Percentiles rank a stretch among this genome's conserved stretches.
phyloP scores from a whole-genome alignment of 768 basidiomycete genomes.

The Paxillus rubicundulus region DNA sequence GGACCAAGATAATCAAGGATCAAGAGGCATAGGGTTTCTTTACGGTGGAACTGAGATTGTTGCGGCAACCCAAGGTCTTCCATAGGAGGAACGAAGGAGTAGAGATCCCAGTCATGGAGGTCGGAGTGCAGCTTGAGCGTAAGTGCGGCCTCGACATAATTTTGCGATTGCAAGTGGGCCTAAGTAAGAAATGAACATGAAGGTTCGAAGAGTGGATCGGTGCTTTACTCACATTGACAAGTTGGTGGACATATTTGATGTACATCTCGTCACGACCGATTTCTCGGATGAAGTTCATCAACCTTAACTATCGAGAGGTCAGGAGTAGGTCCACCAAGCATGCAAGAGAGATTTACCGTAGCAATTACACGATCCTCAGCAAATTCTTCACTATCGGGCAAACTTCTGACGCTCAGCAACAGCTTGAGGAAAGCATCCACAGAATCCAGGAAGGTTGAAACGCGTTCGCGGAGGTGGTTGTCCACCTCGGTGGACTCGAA shows the following conservation, averaged over 20 bases:
- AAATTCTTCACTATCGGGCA: conserved; percentile 92
- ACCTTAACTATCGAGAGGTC: conserved; percentile 53
- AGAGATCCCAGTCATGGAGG: conserved; percentile 86
- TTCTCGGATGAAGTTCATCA: conserved; percentile 92
- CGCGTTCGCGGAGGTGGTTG: conserved; percentile 70
- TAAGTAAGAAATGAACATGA: conserved; percentile 31
- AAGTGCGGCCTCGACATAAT: conserved; percentile 89
- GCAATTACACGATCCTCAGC: conserved; percentile 93
- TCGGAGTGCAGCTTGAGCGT: conserved; percentile 94
- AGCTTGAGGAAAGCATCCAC: conserved; percentile 93
- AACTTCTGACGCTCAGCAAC: conserved; percentile 77
- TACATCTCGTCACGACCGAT: conserved; percentile 93
- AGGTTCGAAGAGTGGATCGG: not conserved
- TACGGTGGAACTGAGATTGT: conserved; percentile 91
- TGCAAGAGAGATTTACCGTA: conserved; percentile 48
- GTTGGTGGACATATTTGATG: conserved; percentile 93
- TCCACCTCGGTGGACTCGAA: conserved; percentile 85
- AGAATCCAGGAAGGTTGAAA: conserved; percentile 80
- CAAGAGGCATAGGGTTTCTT: conserved; percentile 86
- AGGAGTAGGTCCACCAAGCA: conserved; percentile 2
- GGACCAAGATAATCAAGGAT: conserved; percentile 92
- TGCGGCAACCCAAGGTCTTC: conserved; percentile 87
- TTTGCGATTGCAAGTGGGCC: conserved; percentile 88
- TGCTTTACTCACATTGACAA: conserved; percentile 68
- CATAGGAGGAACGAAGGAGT: conserved; percentile 79